Conservation (phyloP, 1,284 basidiomycete species). For the Testicularia cyperi region DNA sequence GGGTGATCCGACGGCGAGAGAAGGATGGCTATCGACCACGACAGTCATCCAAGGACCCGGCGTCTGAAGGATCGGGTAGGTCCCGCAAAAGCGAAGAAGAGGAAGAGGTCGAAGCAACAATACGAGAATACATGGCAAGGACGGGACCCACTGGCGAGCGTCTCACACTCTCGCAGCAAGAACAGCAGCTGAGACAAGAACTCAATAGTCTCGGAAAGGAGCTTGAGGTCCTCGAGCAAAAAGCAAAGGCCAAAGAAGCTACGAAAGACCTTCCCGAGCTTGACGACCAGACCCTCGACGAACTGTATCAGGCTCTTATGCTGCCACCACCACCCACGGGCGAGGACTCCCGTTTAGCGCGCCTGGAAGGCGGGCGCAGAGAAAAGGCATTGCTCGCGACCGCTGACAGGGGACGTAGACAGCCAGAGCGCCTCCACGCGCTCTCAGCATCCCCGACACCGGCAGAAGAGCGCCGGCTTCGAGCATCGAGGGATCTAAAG, state of each 20-base stretch:
- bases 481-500: slow-evolving; percentile 7
- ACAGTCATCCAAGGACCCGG: background rate
- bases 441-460: background rate
- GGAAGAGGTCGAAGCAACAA: slow-evolving; percentile 14
- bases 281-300: slow-evolving; percentile 48
- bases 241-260: slow-evolving; percentile 30
- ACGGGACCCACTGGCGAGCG: slow-evolving; percentile 28
- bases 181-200: slow-evolving; percentile 39
- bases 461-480: slow-evolving; percentile 7
- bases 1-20: slow-evolving; percentile 13
- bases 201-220: slow-evolving; percentile 32
- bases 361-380: slow-evolving; percentile 17
- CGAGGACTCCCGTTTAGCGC: slow-evolving; percentile 28
- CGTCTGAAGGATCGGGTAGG: background rate
- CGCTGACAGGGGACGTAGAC: slow-evolving; percentile 4
- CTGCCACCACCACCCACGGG: slow-evolving; percentile 23
- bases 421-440: slow-evolving; percentile 1
- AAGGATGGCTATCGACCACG: slow-evolving; percentile 6
- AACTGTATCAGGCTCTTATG: slow-evolving; percentile 49
- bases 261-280: slow-evolving; percentile 46
- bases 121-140: slow-evolving; percentile 32
- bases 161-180: slow-evolving; percentile 24
- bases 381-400: slow-evolving; percentile 3
- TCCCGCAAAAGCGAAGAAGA: too few relatives aligned
- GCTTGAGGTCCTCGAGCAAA: slow-evolving; percentile 36